Conservation (phyloP, 1,284 basidiomycete genomes). For the Waitea zeae region DNA sequence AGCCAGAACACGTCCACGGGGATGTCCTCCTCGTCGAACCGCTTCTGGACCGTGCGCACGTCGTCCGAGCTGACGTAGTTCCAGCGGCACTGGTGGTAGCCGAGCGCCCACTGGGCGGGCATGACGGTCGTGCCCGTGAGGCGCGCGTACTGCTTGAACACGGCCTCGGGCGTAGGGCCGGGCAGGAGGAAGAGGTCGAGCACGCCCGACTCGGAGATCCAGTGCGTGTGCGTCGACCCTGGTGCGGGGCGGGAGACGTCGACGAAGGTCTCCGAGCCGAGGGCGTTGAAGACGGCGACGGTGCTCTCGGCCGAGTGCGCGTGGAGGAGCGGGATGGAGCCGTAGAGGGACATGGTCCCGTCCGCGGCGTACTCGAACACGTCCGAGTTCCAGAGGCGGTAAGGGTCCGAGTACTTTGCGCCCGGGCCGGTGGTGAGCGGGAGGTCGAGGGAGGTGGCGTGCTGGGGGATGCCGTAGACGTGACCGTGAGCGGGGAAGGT, state of each 20-base stretch:
- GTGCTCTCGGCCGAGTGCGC: conserved; percentile 78
- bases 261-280: conserved; percentile 91
- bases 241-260: conserved; percentile 60
- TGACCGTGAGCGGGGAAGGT: conserved; percentile 82
- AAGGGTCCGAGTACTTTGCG: conserved; percentile 74
- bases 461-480: conserved; percentile 94
- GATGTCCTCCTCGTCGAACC: conserved; percentile 88
- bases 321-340: conserved; percentile 85
- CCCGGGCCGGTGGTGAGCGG: conserved; percentile 66
- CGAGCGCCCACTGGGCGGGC: conserved; percentile 84
- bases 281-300: conserved; percentile 83
- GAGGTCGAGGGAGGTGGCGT: conserved; percentile 81
- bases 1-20: conserved; percentile 98
- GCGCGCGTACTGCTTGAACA: conserved; percentile 75
- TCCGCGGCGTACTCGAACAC: conserved; percentile 95
- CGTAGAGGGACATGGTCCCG: conserved; percentile 85
- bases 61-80: conserved; percentile 92
- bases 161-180: conserved; percentile 64
- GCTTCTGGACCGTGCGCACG: conserved; percentile 70
- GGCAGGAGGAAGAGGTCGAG: conserved; percentile 90
- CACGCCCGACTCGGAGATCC: conserved; percentile 95
- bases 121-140: conserved; percentile 79
- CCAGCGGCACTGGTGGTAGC: conserved; percentile 97
- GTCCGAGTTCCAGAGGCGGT: conserved; percentile 90
- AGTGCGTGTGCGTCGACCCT: conserved; percentile 73